Percentiles rank a stretch among this genome's conserved stretches.
Evolutionary conservation across 1,284 basidiomycete species (phyloP).

Genomic region (Cutaneotrichosporon dermatis): DNA sequence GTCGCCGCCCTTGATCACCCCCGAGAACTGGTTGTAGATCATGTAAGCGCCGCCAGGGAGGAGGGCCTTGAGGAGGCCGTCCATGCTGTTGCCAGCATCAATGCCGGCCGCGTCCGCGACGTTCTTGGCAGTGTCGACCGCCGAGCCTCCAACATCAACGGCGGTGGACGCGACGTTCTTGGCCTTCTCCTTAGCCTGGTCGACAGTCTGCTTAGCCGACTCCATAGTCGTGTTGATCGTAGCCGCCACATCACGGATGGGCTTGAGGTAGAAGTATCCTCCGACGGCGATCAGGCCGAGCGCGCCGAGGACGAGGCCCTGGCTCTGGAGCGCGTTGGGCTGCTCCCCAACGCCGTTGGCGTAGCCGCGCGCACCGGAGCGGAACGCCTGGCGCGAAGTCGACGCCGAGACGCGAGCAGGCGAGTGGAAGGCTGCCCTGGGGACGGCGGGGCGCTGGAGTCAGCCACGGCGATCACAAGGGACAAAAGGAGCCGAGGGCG

Average conservation of each 20-base stretch:
- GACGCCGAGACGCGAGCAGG: neutral
- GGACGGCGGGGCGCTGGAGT: constrained; percentile 8
- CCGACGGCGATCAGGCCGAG: constrained; percentile 27
- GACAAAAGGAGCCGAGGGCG: too few species aligned
- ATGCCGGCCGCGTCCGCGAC: constrained; percentile 3
- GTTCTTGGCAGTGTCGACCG: constrained; percentile 3
- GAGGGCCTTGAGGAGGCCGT: constrained; percentile 28
- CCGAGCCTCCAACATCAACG: neutral
- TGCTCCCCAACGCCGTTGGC: neutral
- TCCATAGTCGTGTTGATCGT: constrained; percentile 9
- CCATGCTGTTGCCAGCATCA: neutral
- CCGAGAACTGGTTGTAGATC: neutral
- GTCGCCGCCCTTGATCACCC: constrained; percentile 1
- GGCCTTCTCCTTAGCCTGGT: constrained; percentile 7
- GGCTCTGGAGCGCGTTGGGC: constrained; percentile 1
- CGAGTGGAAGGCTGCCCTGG: neutral
- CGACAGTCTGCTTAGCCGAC: neutral
- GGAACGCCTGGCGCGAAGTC: neutral
- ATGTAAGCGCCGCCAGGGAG: constrained; percentile 34
- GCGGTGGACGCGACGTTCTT: neutral
- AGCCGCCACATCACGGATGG: constrained; percentile 41
- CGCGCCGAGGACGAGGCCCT: constrained; percentile 34
- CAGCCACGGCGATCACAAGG: neutral
- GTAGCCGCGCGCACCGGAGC: neutral
- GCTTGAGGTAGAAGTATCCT: constrained; percentile 43